Evolutionary conservation across 2,329 filamentous ascomycete genomes (phyloP).

Genomic region (Colletotrichum destructivum): DNA sequence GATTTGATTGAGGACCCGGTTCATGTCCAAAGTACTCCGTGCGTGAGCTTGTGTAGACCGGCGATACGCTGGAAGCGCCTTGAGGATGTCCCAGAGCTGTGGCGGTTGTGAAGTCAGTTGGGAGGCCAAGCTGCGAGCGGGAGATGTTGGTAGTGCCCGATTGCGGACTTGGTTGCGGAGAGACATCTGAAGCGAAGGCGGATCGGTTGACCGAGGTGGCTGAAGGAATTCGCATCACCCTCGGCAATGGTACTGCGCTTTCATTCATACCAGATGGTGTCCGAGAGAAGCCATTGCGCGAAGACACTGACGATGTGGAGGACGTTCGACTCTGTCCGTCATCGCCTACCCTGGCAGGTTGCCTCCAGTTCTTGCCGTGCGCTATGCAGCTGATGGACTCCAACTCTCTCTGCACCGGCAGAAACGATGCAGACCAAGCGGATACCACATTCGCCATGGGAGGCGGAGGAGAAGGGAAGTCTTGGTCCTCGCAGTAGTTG

Average conservation of each 20-base stretch:
- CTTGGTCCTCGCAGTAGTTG: conserved; percentile 78
- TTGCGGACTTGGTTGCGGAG: conserved; percentile 49
- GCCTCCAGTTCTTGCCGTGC: conserved; percentile 75
- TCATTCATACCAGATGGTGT: conserved; percentile 58
- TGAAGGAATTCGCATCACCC: conserved; percentile 56
- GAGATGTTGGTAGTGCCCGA: conserved; percentile 47
- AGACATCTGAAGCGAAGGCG: conserved; percentile 35
- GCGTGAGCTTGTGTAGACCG: conserved; percentile 40
- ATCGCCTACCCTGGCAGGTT: conserved; percentile 54
- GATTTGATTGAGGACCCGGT: conserved; percentile 43
- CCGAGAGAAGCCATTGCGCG: conserved; percentile 55
- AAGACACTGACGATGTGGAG: conserved; percentile 48
- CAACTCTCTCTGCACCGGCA: conserved; percentile 74
- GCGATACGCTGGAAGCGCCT: conserved; percentile 49
- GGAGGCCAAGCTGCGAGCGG: conserved; percentile 52
- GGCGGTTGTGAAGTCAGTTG: conserved; percentile 63
- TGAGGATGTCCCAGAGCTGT: conserved; percentile 56
- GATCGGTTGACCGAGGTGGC: conserved; percentile 48
- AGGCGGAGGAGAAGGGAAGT: conserved; percentile 80
- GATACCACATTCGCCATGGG: conserved; percentile 80
- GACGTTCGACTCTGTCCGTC: conserved; percentile 48
- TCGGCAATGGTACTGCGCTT: conserved; percentile 46
- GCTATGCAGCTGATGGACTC: conserved; percentile 77
- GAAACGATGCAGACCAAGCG: conserved; percentile 75
- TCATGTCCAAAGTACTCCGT: conserved; percentile 52